Percentiles rank a stretch among this genome's conserved stretches.
Evolutionary conservation across 768 basidiomycete species (phyloP).

Genomic region (Tricholoma sp.): DNA sequence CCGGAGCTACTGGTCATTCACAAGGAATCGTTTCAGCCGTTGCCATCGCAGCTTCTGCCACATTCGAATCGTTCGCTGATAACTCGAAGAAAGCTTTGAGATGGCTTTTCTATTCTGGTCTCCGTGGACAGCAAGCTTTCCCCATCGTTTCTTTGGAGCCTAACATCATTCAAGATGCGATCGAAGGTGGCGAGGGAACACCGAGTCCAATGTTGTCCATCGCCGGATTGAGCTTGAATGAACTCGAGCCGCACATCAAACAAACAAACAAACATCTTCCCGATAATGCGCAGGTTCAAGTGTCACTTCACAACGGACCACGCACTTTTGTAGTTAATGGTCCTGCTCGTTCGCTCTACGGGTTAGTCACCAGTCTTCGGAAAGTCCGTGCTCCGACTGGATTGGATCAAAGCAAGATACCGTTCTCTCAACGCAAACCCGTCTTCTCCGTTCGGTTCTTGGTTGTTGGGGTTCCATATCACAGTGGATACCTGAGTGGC

Average conservation of each 20-base stretch:
- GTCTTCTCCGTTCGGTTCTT: slow-evolving; percentile 92
- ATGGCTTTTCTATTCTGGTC: slow-evolving; percentile 91
- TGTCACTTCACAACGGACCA: slow-evolving; percentile 93
- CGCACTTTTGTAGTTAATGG: slow-evolving; percentile 92
- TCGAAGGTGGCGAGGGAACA: slow-evolving; percentile 89
- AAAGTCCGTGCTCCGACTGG: slow-evolving; percentile 86
- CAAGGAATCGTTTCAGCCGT: slow-evolving; percentile 97
- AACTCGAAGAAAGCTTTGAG: slow-evolving; percentile 82
- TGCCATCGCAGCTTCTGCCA: slow-evolving; percentile 73
- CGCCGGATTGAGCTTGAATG: slow-evolving; percentile 70
- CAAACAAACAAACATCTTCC: slow-evolving; percentile 88
- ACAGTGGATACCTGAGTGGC: slow-evolving; percentile 77
- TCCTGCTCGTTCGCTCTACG: slow-evolving; percentile 86
- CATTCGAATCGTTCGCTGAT: slow-evolving; percentile 64
- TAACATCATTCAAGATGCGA: slow-evolving; percentile 75
- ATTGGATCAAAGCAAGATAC: slow-evolving; percentile 88
- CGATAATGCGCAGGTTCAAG: slow-evolving; percentile 66
- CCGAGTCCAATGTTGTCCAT: slow-evolving; percentile 94
- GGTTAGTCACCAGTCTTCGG: slow-evolving; percentile 85
- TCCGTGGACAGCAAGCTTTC: slow-evolving; percentile 92
- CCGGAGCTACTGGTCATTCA: slow-evolving; percentile 94
- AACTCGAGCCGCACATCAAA: slow-evolving; percentile 74
- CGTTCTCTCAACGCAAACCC: slow-evolving; percentile 92
- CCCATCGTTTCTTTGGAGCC: slow-evolving; percentile 89
- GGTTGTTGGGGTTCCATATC: slow-evolving; percentile 94